Evolutionary conservation across 164 flowering plant genomes (phyloP).

Genomic region (Annona squamosa): DNA sequence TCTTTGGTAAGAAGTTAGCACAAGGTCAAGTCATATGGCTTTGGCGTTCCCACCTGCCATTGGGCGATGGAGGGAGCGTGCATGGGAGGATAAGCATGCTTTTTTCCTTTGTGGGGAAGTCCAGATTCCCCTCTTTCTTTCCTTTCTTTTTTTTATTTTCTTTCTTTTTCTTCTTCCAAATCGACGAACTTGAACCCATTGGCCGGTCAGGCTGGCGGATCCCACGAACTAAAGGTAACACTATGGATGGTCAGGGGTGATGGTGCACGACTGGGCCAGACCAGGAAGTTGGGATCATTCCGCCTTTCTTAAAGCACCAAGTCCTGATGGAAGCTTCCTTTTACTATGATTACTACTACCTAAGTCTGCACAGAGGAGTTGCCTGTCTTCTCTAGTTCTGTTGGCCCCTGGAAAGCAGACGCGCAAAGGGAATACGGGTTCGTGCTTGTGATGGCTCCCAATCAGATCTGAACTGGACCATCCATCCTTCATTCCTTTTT

Average conservation of each 20-base stretch:
- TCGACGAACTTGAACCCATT: neutral
- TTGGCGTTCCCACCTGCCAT: neutral
- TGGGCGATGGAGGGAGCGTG: neutral
- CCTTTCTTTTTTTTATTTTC: neutral
- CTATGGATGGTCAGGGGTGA: neutral
- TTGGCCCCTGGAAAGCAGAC: too few relatives aligned
- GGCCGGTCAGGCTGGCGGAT: neutral
- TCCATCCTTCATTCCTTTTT: too few relatives aligned
- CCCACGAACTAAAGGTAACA: neutral
- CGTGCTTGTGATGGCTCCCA: too few relatives aligned
- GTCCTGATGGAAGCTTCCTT: too few relatives aligned
- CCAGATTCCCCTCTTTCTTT: neutral
- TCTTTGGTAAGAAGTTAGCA: neutral
- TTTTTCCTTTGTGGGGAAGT: slow-evolving; percentile 1
- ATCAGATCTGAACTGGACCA: too few relatives aligned
- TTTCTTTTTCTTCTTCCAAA: neutral
- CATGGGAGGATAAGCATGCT: neutral
- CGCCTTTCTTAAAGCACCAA: too few relatives aligned
- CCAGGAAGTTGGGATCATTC: too few relatives aligned
- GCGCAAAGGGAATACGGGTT: too few relatives aligned
- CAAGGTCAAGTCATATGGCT: neutral
- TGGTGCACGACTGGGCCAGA: neutral
- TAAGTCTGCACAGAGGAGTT: too few relatives aligned
- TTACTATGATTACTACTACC: too few relatives aligned
- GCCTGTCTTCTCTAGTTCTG: too few relatives aligned